These are phyloP conservation scores for Cutaneotrichosporon curvatum DNA, from an alignment of 1,284 basidiomycete species.

Conservation along the genomic window DNA sequence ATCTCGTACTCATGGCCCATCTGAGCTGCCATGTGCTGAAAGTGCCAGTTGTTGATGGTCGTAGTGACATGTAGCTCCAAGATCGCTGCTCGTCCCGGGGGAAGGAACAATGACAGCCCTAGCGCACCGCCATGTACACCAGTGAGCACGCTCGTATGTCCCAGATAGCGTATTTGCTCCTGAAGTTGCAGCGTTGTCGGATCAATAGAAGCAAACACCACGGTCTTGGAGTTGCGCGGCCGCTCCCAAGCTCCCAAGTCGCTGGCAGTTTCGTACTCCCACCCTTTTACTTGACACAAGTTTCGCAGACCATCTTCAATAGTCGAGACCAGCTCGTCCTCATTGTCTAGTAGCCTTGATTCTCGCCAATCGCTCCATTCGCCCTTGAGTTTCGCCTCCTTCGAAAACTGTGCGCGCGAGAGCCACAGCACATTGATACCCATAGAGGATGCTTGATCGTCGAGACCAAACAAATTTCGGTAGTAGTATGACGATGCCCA, in stretches of 20 bases:
- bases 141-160: conserved; percentile 31
- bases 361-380: conserved; percentile 34
- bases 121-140: conserved; percentile 39
- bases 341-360: conserved; percentile 26
- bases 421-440: conserved; percentile 41
- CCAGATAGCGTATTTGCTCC: conserved; percentile 37
- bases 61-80: conserved; percentile 34
- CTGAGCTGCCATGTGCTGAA: conserved; percentile 35
- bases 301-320: conserved; percentile 18
- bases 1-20: conserved; percentile 27
- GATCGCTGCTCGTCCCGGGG: conserved; percentile 27
- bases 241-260: conserved; percentile 29
- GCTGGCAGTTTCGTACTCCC: conserved; percentile 26
- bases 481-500: conserved; percentile 43
- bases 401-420: conserved; percentile 33
- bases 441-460: not conserved
- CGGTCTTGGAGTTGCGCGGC: not conserved
- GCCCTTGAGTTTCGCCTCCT: conserved; percentile 27
- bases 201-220: conserved; percentile 32
- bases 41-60: conserved; percentile 33
- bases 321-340: conserved; percentile 24
- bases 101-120: conserved; percentile 38
- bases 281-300: conserved; percentile 21
- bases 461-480: conserved; percentile 35
- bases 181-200: conserved; percentile 37